A percentile compares a stretch with the other conserved stretches of the same genome.
phyloP scores from a whole-genome alignment of 257 asterid genomes.

The Solanum medicagineum region DNA sequence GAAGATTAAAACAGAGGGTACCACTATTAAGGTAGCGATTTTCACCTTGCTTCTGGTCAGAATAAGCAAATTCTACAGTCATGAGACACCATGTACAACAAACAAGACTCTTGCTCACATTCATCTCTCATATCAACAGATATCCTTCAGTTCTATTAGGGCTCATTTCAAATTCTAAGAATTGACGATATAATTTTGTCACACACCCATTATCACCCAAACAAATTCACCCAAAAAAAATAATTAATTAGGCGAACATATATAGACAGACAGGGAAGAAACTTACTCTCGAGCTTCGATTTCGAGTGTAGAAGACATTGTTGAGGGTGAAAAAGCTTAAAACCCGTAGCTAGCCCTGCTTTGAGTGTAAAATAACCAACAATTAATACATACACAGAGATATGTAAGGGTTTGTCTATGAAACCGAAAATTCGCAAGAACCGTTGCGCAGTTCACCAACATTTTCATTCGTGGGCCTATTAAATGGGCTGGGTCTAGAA shows the following conservation, averaged over 20 bases:
- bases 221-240: not conserved
- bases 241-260: not conserved
- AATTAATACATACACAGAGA: not conserved
- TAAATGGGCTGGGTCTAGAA: not conserved
- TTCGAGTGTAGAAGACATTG: slow-evolving; percentile 92
- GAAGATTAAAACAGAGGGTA: not conserved
- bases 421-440: not conserved
- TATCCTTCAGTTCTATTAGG: not conserved
- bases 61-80: not conserved
- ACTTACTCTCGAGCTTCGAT: slow-evolving; percentile 96
- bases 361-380: not conserved
- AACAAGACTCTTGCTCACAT: not conserved
- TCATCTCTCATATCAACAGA: not conserved
- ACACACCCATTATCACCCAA: not conserved
- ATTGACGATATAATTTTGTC: not conserved
- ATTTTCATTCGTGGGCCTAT: not conserved
- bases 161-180: not conserved
- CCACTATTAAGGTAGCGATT: not conserved
- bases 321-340: not conserved
- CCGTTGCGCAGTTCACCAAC: not conserved
- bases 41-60: not conserved
- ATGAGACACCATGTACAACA: not conserved
- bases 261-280: not conserved
- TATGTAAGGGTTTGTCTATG: not conserved
- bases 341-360: not conserved